Evolutionary conservation across 495 filamentous ascomycete species (phyloP), one percentile per base, ranked within the genome.

Genomic region (Penicillium manginii): DNA sequence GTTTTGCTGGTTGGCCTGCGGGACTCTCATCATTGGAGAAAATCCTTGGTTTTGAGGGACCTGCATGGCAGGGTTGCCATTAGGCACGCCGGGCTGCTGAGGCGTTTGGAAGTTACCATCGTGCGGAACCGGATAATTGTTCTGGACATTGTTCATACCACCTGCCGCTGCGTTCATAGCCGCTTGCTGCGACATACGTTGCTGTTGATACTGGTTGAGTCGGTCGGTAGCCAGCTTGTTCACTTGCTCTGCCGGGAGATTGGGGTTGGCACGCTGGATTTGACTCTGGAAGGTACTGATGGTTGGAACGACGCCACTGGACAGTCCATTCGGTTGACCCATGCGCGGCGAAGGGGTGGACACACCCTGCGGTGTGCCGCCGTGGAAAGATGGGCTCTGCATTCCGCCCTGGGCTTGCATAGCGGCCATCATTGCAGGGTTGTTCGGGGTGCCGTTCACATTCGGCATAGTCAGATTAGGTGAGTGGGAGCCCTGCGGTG

Each of bases 91-190:
- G 26, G 67, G 33, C 52, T 74, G 73, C 50, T 62, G 59, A 46
- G 73, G 67, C 19, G 69, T 57, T 37, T 76, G 75, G 59, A 77
- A 78, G 51, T 67, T 76, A 11, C 60, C 62, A 60, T 78, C 78
- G 45, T 76, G 76, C 12, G 75, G 65, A 29, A 76, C 70, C 55
- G 77, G 76, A 49, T 73, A 79, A 46, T 77, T 79, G 45, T 66
- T 61, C 54, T 76, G 73, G 10, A 74, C 71, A 42, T 63, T 59
- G 39, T 66, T 71, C 52, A 78, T 70, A 51, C 77, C 73, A 14
- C 87, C 88, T 10, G 86, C 84, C 18, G 86, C 86, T 11, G 87
- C 83, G 72, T 82, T 85, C 81, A 91, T 88, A 2, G 89, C 87
- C 6, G 79, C 77, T 60, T 84, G 67, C 35, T 70, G 83, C 3